Base-by-base conservation (phyloP, 805 yeast species). In the Cephaloascus fragrans region DNA sequence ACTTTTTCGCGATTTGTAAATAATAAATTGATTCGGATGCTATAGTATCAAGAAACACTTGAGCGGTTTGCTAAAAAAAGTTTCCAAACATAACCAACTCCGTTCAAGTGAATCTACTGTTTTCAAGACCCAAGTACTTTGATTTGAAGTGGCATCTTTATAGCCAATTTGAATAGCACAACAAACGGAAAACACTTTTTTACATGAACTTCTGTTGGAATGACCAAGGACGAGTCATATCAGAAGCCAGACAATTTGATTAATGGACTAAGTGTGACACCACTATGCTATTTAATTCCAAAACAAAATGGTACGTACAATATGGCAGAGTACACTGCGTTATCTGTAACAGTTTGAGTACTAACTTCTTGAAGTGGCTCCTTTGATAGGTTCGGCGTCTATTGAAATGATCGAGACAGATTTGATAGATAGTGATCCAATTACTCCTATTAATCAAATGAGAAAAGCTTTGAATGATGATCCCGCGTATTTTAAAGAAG, bases 211-310 rank as follows among this genome's bases (percentile, higher is more conserved):
- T 34, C 16, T 12, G 17, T 37, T 23, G 19, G 28, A 28, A 18
- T 36, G 34, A n/a, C 38, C 17, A 15, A 15, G 36, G 20, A 23
- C 12, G n/a, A 37, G 18, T 26, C 39, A 28, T 6, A 33, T 12
- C 16, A 18, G 10, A 9, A 33, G 20, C 44, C 44, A n/a, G 37
- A 34, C 10, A 19, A 16, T 14, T 35, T 43, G 12, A 19, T 41
- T 10, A 37, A 39, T 19, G 34, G 18, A 5, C 19, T 41, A 20
- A 26, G 23, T 10, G 29, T n/a, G 4, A 39, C 46, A 18, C 71
- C 73, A 0, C 38, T 67, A 37, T 51, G 57, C 16, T 64, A 54
- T 35, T 44, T 67, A 14, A 47, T 65, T 2, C 74, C 74, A 2
- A 57, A 54, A 2, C 70, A 66, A 38, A 59, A 55, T 34, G 41